phyloP scores from a whole-genome alignment of 768 basidiomycete species.

The Gloeostereum incarnatum region DNA sequence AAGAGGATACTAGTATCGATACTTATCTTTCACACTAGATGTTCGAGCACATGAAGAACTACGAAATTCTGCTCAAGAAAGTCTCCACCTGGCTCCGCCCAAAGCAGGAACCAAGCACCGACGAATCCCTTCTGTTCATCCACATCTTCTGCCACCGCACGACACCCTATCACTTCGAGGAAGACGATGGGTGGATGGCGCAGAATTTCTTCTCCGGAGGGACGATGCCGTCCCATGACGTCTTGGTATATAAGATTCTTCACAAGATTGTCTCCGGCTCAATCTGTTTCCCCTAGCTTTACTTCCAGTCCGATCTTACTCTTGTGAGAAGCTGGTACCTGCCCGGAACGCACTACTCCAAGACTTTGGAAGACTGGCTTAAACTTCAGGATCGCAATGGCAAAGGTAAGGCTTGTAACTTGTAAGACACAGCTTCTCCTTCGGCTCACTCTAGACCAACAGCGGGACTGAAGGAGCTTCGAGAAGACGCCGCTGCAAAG shows the following conservation, averaged over 20 bases:
- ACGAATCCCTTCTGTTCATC: slow-evolving; percentile 50
- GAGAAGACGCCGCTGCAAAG: slow-evolving; percentile 35
- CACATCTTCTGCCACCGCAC: slow-evolving; percentile 63
- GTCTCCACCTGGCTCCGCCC: slow-evolving; percentile 57
- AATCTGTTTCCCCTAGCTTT: slow-evolving; percentile 26
- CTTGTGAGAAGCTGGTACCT: slow-evolving; percentile 54
- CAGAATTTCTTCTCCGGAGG: slow-evolving; percentile 70
- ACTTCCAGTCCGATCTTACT: slow-evolving; percentile 58
- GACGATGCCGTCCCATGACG: slow-evolving; percentile 62
- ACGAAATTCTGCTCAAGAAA: slow-evolving; percentile 50
- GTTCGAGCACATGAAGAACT: slow-evolving; percentile 77
- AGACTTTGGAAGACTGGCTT: slow-evolving; percentile 60
- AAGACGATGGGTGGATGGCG: slow-evolving; percentile 69
- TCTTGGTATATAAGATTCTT: slow-evolving; percentile 28
- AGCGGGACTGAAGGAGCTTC: slow-evolving; percentile 39
- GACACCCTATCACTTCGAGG: slow-evolving; percentile 61
- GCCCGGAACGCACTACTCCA: slow-evolving; percentile 54
- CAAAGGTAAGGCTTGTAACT: slow-evolving; percentile 17
- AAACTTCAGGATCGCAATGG: slow-evolving; percentile 44
- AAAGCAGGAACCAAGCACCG: slow-evolving; percentile 12
- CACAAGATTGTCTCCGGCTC: neutral
- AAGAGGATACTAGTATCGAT: no score
- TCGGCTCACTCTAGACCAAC: neutral
- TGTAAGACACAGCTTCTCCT: neutral
- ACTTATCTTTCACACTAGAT: slow-evolving; percentile 27